Conservation (phyloP, 106 monocot species). For the Dendrobium catenatum region DNA sequence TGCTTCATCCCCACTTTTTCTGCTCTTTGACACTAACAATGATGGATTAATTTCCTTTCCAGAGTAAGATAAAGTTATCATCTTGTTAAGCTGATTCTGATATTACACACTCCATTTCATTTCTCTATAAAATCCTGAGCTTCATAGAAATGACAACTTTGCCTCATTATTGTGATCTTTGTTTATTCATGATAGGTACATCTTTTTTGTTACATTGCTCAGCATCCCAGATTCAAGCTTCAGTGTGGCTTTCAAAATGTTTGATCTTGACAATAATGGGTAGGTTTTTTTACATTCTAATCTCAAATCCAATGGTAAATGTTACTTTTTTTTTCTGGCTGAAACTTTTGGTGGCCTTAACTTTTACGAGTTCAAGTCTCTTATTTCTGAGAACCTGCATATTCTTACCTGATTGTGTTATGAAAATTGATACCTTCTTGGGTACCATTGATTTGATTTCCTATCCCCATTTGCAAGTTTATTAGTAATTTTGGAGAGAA, state of each 20-base stretch:
- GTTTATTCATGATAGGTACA: slow-evolving; percentile 54
- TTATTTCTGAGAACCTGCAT: no score
- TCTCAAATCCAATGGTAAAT: no score
- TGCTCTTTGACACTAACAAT: slow-evolving; percentile 93
- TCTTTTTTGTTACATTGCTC: slow-evolving; percentile 92
- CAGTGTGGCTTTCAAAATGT: slow-evolving; percentile 90
- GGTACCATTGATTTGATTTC: no score
- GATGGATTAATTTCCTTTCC: slow-evolving; percentile 91
- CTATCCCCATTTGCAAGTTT: no score
- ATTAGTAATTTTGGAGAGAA: no score
- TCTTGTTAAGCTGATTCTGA: background rate
- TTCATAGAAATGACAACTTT: background rate
- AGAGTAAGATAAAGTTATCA: slow-evolving; percentile 49
- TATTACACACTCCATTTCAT: background rate
- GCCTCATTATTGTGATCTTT: background rate
- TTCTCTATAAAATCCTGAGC: background rate
- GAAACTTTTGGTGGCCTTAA: no score
- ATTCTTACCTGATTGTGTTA: no score
- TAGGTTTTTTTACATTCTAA: slow-evolving; percentile 13
- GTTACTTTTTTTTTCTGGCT: no score
- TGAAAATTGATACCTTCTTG: no score
- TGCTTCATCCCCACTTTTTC: slow-evolving; percentile 73
- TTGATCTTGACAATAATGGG: slow-evolving; percentile 85
- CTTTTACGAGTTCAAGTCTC: no score
- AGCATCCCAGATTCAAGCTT: slow-evolving; percentile 95